Conservation (phyloP, 208 protist genomes). For the Leishmania tropica region DNA sequence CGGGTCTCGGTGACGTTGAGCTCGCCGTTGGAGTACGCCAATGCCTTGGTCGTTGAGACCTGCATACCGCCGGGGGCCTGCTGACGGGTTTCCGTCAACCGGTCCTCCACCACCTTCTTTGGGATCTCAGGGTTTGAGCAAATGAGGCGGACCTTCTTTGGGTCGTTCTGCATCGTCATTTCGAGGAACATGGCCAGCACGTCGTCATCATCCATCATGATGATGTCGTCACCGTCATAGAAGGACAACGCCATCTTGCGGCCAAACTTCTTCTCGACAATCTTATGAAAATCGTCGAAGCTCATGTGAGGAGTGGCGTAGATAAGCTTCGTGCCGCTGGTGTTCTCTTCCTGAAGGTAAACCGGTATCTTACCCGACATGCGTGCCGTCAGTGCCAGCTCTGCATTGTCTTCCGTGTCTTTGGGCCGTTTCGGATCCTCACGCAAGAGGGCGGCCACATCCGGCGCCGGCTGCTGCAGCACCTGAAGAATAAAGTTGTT, state of each 20-base stretch:
- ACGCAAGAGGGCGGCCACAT: conserved; percentile 42
- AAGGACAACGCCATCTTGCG: conserved; percentile 72
- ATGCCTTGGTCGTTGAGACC: conserved; percentile 24
- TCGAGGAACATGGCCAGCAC: conserved; percentile 88
- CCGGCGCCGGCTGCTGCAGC: conserved; percentile 53
- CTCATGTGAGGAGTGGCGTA: conserved; percentile 67
- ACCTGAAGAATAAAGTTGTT: conserved; percentile 83
- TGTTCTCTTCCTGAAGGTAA: conserved; percentile 76
- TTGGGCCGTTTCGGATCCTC: conserved; percentile 32
- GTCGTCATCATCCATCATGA: conserved; percentile 87
- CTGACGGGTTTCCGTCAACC: conserved; percentile 42
- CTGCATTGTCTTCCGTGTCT: conserved; percentile 41
- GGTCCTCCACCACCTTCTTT: conserved; percentile 38
- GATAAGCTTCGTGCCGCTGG: conserved; percentile 61
- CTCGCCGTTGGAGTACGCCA: conserved; percentile 67
- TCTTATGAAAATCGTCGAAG: conserved; percentile 66
- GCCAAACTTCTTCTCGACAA: conserved; percentile 85
- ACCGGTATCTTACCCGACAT: conserved; percentile 70
- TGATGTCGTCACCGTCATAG: conserved; percentile 79
- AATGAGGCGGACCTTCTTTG: conserved; percentile 82
- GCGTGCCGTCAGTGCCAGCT: conserved; percentile 37
- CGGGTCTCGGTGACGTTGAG: conserved; percentile 51
- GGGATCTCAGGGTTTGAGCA: conserved; percentile 44
- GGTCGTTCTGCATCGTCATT: conserved; percentile 43
- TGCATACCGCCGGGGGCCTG: conserved; percentile 5